phyloP scores from a whole-genome alignment of 305 asterid species.

The Stenogyne calaminthoides region DNA sequence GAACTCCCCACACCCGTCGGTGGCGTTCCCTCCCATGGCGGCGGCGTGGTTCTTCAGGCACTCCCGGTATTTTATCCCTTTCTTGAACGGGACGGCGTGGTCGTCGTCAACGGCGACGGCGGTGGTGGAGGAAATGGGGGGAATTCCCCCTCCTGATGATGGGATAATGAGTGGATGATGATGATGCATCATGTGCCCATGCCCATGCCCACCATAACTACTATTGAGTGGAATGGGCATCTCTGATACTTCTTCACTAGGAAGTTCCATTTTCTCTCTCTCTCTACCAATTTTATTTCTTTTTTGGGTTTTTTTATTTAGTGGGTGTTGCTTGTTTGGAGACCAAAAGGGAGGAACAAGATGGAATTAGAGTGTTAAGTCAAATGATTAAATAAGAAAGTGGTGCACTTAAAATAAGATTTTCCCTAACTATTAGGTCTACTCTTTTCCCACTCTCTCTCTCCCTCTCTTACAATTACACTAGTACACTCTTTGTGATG shows the following conservation, averaged over 20 bases:
- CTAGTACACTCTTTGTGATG: neutral
- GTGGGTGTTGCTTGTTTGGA: conserved; percentile 46
- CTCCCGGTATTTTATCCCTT: conserved; percentile 49
- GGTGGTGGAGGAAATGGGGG: conserved; percentile 31
- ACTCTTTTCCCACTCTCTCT: too few relatives aligned
- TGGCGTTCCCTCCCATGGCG: conserved; percentile 67
- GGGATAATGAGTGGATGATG: conserved; percentile 31
- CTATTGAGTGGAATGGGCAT: conserved; percentile 73
- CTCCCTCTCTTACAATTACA: neutral
- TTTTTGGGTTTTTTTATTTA: neutral
- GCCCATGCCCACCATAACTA: conserved; percentile 31
- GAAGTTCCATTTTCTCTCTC: conserved; percentile 52
- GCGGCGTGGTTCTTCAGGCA: conserved; percentile 88
- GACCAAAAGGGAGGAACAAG: conserved; percentile 49
- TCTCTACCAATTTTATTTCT: conserved; percentile 31
- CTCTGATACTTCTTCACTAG: conserved; percentile 49
- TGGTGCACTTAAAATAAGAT: neutral
- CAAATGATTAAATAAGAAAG: conserved; percentile 32
- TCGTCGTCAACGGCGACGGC: conserved; percentile 35
- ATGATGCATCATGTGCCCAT: conserved; percentile 58
- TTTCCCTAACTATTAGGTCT: neutral
- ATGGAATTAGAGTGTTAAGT: conserved; percentile 15
- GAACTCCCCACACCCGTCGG: conserved; percentile 78
- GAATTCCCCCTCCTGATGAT: conserved; percentile 21
- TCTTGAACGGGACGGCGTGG: conserved; percentile 45